Conservation (phyloP, 2,329 filamentous ascomycete species). For the Myriosclerotinia duriaeana region DNA sequence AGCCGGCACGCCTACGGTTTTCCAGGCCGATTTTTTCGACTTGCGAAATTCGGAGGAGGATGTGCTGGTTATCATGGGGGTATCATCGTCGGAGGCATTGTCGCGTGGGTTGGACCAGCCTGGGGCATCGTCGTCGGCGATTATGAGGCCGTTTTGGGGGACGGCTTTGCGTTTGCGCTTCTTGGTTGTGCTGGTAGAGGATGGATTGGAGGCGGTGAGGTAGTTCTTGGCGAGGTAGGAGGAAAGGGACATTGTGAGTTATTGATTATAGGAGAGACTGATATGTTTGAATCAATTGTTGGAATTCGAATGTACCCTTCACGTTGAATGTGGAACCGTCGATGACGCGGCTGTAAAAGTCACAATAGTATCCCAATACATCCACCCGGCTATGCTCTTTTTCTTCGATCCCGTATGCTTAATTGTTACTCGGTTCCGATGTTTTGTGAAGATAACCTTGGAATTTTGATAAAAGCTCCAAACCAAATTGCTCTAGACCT, state of each 20-base stretch:
- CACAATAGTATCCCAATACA: neutral
- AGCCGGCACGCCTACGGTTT: slow-evolving; percentile 56
- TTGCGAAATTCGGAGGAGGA: slow-evolving; percentile 64
- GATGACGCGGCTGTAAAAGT: neutral
- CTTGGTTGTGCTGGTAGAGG: slow-evolving; percentile 58
- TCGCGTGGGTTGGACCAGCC: slow-evolving; percentile 44
- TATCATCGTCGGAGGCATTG: slow-evolving; percentile 52
- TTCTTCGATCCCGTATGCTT: neutral
- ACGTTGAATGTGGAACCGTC: neutral
- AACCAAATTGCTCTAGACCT: neutral
- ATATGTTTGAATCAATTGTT: neutral
- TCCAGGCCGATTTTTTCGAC: slow-evolving; percentile 79
- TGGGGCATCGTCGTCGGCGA: slow-evolving; percentile 62
- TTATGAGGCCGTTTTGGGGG: slow-evolving; percentile 54
- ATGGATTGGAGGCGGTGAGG: slow-evolving; percentile 63
- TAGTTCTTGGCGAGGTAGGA: slow-evolving; percentile 92
- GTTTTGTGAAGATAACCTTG: neutral
- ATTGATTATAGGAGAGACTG: neutral
- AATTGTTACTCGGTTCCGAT: neutral
- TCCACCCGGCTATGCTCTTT: neutral
- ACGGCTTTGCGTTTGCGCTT: slow-evolving; percentile 63
- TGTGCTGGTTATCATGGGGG: slow-evolving; percentile 51
- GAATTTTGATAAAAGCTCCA: neutral
- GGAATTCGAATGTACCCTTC: neutral
- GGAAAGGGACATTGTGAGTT: slow-evolving; percentile 62